A percentile compares a stretch with the other conserved stretches of the same genome.
phyloP scores from a whole-genome alignment of 1,284 basidiomycete species.

The Ustilago cynodontis region DNA sequence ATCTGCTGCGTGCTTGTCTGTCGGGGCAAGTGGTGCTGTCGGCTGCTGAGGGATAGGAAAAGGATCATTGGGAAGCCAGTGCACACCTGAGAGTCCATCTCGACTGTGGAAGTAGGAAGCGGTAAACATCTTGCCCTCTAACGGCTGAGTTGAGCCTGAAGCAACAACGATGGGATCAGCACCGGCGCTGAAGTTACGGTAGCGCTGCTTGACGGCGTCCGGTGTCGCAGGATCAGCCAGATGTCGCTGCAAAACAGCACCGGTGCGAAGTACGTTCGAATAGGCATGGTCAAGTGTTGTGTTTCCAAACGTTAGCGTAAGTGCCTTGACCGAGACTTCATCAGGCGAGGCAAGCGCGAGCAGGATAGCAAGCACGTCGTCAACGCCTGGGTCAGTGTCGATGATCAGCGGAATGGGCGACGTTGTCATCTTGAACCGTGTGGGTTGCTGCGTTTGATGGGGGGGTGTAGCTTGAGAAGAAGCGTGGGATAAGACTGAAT shows the following conservation, averaged over 20 bases:
- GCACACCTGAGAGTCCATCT: conserved; percentile 64
- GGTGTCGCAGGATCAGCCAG: conserved; percentile 74
- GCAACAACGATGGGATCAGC: conserved; percentile 48
- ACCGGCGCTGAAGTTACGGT: conserved; percentile 23
- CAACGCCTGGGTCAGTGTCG: conserved; percentile 77
- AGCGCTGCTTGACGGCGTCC: conserved; percentile 69
- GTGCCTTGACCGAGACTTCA: conserved; percentile 72
- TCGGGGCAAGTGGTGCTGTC: conserved; percentile 69
- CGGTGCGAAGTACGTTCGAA: conserved; percentile 74
- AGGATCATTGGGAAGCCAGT: conserved; percentile 56
- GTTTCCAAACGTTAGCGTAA: conserved; percentile 76
- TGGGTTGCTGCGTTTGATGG: not conserved
- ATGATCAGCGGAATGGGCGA: conserved; percentile 44
- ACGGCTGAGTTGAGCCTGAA: conserved; percentile 72
- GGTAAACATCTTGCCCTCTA: conserved; percentile 81
- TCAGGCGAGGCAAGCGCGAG: conserved; percentile 63
- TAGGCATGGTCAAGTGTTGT: conserved; percentile 70
- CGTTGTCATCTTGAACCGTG: conserved; percentile 4
- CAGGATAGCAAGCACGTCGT: conserved; percentile 83
- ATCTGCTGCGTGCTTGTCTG: conserved; percentile 74
- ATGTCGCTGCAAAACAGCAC: conserved; percentile 79
- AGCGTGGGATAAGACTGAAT: not conserved
- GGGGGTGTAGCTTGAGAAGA: not conserved
- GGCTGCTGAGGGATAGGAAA: conserved; percentile 47
- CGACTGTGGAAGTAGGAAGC: conserved; percentile 80